Evolutionary conservation across 345 rosid species (phyloP).

Genomic region (Dovyalis caffra): DNA sequence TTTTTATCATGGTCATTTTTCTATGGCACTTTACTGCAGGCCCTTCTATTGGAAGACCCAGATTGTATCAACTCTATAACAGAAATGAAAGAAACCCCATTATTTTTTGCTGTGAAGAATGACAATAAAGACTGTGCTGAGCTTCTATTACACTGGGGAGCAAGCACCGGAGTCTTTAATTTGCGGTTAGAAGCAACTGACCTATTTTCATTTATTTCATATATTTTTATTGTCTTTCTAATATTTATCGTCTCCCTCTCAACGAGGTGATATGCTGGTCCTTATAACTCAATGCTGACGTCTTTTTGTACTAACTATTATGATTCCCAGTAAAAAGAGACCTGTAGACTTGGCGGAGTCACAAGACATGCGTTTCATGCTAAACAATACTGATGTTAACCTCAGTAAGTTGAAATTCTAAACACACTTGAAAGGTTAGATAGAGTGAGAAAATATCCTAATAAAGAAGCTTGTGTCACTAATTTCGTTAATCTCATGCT

Average conservation of each 20-base stretch:
- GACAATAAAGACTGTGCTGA: slow-evolving; percentile 64
- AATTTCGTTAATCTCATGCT: slow-evolving; percentile 24
- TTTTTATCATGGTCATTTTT: neutral
- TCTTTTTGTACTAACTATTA: slow-evolving; percentile 14
- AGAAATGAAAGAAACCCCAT: slow-evolving; percentile 72
- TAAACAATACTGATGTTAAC: slow-evolving; percentile 51
- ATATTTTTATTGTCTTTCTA: neutral
- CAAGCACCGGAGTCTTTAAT: slow-evolving; percentile 67
- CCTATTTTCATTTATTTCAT: slow-evolving; percentile 7
- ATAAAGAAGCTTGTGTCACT: neutral
- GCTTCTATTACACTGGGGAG: slow-evolving; percentile 65
- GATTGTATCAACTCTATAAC: slow-evolving; percentile 52
- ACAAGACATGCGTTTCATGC: slow-evolving; percentile 82
- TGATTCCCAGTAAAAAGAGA: slow-evolving; percentile 61
- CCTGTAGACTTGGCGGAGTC: slow-evolving; percentile 78
- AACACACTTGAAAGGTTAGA: neutral
- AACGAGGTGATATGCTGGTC: neutral
- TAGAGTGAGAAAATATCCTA: neutral
- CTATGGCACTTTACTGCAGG: slow-evolving; percentile 26
- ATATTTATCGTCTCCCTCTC: neutral
- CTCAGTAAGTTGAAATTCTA: slow-evolving; percentile 48
- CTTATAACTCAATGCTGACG: slow-evolving; percentile 16
- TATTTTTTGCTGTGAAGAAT: slow-evolving; percentile 79
- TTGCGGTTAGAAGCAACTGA: slow-evolving; percentile 54
- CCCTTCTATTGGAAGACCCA: slow-evolving; percentile 50